Base-by-base conservation (phyloP, 805 yeast species). In the Yarrowia osloensis region DNA sequence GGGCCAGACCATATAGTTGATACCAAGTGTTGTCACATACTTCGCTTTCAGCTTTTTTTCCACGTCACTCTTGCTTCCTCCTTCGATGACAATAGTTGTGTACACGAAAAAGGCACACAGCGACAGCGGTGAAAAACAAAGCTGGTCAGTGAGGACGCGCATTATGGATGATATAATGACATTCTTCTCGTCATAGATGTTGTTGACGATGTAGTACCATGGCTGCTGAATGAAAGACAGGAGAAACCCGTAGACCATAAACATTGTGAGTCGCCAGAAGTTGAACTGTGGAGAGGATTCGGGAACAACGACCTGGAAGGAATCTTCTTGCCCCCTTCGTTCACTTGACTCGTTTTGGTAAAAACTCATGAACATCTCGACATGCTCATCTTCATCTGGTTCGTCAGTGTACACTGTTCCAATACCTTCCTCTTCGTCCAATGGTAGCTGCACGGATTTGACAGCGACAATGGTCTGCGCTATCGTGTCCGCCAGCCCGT, bases 1-100 rank as follows among this genome's bases (percentile, higher is more conserved):
- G 0, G 98, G 98, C 99, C 98, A 95, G 13, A 94, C 88, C 63
- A 81, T 74, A 93, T 96, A 91, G 75, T 92, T 93, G 19, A 89
- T 81, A 37, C 80, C 75, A 47, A 93, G 77, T 0, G 97, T 92
- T 4, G 83, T 81, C 33, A 79, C 70, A 67, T 87, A 86, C 78
- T 89, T 80, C 67, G 82, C 84, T 71, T 82, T 81, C 65, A 92
- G 80, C 78, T 91, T 93, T 7, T 77, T 81, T 67, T 82, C 81
- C 26, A 91, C 82, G 12, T 89, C 90, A 1, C 83, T 82, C 75
- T 82, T 80, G 50, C 87, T 85, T 2, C 96, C 95, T 47, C 82
- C 81, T 72, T 94, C 98, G 67, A 92, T 82, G 1, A 91, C 86
- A 67, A 89, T 84, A 17, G 95, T 90, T 46, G 97, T 90, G 75